Conservation (phyloP, 2,329 filamentous ascomycete species). For the Phoma sp. region DNA sequence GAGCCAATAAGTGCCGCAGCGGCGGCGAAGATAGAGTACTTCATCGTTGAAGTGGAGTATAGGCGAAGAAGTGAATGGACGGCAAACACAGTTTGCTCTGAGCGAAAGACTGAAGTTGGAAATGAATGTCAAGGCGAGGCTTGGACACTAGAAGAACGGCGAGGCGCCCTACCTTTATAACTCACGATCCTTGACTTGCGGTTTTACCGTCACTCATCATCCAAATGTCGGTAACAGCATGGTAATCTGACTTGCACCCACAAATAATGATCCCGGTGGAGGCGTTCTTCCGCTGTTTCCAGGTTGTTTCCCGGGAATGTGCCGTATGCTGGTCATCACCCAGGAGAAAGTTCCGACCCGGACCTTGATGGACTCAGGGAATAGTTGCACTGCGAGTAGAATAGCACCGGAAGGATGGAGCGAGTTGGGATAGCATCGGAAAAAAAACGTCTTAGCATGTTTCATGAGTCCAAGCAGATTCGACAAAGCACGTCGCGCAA, state of each 20-base stretch:
- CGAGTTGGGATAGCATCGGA: conserved; percentile 15
- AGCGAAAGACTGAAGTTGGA: conserved; percentile 53
- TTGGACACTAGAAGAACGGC: conserved; percentile 8
- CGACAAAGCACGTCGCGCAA: conserved; percentile 11
- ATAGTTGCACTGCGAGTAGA: conserved; percentile 12
- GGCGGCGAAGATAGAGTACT: conserved; percentile 27
- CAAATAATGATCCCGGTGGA: conserved; percentile 12
- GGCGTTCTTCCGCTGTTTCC: conserved; percentile 13
- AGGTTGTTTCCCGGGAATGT: conserved; percentile 3
- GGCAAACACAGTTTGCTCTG: conserved; percentile 50
- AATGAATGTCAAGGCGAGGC: conserved; percentile 47
- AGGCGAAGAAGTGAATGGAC: conserved; percentile 23
- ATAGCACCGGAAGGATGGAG: conserved; percentile 6
- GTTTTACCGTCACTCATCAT: conserved; percentile 11
- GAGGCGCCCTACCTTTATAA: conserved; percentile 21
- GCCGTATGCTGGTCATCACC: neutral
- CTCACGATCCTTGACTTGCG: conserved; percentile 14
- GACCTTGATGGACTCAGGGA: conserved; percentile 7
- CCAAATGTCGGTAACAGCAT: conserved; percentile 10
- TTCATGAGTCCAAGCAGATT: conserved; percentile 7
- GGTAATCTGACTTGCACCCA: conserved; percentile 16
- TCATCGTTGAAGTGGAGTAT: conserved; percentile 42
- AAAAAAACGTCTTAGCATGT: conserved; percentile 8
- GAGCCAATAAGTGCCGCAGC: conserved; percentile 27
- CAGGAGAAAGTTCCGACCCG: neutral